Base-by-base conservation (phyloP, 331 rosid genomes). In the Acacia pycnantha region DNA sequence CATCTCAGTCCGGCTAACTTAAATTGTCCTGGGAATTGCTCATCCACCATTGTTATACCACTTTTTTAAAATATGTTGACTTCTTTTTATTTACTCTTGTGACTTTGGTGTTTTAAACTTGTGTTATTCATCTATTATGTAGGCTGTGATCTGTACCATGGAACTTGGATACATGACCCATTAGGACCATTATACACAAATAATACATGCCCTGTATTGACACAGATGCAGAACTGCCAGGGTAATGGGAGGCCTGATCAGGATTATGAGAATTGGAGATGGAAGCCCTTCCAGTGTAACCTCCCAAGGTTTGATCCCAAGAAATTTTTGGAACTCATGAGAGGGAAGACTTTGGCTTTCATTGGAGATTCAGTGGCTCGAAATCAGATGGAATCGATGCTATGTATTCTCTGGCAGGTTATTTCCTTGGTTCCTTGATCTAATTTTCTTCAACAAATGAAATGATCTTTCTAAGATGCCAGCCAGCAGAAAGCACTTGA, bases 151-250 rank as follows among this genome's bases (percentile, higher is more conserved):
- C 86, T 91, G 59, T 90, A 86, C 89, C 87, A 82, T 4, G 96
- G 96, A 73, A 85, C 62, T 43, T 91, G 96, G 96, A 50, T 88
- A 77, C 81, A 86, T 72, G 96, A 91, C 88, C 73, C 90, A 65
- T 12, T 77, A 47, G 96, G 96, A 68, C 92, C 93, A 14, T 76
- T 80, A 14, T 91, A 91, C 76, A 86, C 89, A 48, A 91, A 91
- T 86, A 85, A 87, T 85, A 70, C 92, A 5, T 91, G 96, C 84
- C 96, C 96, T 66, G 87, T 91, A 44, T 58, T 91, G 73, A 89
- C 96, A 18, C 96, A 91, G 89, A 91, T 89, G 93, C 96, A 91
- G 82, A 91, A 91, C 82, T 91, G 96, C 85, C 93, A 89, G 82
- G 93, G 93, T 21, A 91, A 91, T 77, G 96, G 96, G 83, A 86